phyloP scores from a whole-genome alignment of 345 rosid species.

The Murraya koenigii region DNA sequence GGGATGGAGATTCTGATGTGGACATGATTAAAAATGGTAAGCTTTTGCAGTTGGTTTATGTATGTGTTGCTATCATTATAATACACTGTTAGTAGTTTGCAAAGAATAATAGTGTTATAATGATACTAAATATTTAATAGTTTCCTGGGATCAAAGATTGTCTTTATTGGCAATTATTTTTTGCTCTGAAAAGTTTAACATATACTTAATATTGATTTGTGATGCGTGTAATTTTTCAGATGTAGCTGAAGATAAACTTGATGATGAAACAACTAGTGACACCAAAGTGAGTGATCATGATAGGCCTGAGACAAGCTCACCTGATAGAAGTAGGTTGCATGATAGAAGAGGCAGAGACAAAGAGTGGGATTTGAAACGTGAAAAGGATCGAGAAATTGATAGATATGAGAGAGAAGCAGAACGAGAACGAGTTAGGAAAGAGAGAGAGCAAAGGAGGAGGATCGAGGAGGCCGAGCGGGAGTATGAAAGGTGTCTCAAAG shows the following conservation, averaged over 20 bases:
- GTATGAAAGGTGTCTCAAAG: constrained; percentile 81
- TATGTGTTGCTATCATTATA: neutral
- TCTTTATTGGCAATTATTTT: neutral
- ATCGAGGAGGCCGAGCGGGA: constrained; percentile 90
- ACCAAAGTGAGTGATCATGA: constrained; percentile 59
- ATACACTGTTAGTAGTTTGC: neutral
- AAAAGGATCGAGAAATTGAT: constrained; percentile 84
- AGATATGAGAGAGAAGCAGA: constrained; percentile 92
- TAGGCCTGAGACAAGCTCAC: constrained; percentile 75
- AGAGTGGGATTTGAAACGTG: constrained; percentile 64
- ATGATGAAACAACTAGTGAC: constrained; percentile 66
- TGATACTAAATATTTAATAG: neutral
- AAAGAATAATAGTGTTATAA: neutral
- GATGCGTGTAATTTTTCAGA: constrained; percentile 35
- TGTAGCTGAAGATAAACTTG: constrained; percentile 51
- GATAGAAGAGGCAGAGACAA: constrained; percentile 77
- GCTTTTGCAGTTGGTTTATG: constrained; percentile 12
- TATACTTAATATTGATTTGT: neutral
- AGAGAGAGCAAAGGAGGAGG: constrained; percentile 92
- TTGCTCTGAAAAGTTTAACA: neutral
- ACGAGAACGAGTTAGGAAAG: constrained; percentile 79
- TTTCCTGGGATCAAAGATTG: neutral
- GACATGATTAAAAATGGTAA: constrained; percentile 53
- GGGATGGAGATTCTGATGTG: constrained; percentile 62
- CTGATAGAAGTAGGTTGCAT: constrained; percentile 65